Conservation (phyloP, 441 rosid genomes). For the Sinapis alba region DNA sequence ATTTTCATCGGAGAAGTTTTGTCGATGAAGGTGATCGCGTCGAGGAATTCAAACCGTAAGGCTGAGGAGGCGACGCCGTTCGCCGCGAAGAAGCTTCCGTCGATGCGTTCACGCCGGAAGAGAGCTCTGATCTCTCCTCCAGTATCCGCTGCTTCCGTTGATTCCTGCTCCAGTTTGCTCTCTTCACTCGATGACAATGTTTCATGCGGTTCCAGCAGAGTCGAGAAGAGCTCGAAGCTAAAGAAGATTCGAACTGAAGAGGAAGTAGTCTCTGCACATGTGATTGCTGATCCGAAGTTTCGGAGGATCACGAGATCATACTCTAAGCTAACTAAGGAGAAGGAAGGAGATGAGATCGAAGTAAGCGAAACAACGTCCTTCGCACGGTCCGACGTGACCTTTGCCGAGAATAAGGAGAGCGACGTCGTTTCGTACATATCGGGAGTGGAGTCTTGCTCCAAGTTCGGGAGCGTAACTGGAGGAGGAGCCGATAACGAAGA, state of each 20-base stretch:
- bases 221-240: slow-evolving; percentile 35
- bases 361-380: slow-evolving; percentile 53
- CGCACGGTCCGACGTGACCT: slow-evolving; percentile 49
- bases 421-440: slow-evolving; percentile 52
- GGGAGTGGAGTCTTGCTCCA: slow-evolving; percentile 51
- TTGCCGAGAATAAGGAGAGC: slow-evolving; percentile 41
- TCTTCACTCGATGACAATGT: slow-evolving; percentile 46
- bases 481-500: slow-evolving; percentile 41
- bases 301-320: slow-evolving; percentile 65
- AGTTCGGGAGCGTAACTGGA: slow-evolving; percentile 31
- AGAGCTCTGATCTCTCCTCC: slow-evolving; percentile 55
- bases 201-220: slow-evolving; percentile 54
- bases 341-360: slow-evolving; percentile 42
- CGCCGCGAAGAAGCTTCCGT: slow-evolving; percentile 61
- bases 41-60: slow-evolving; percentile 31
- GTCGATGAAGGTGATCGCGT: slow-evolving; percentile 39
- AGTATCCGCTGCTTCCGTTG: slow-evolving; percentile 41
- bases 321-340: slow-evolving; percentile 42
- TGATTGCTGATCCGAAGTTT: slow-evolving; percentile 34
- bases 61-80: slow-evolving; percentile 32
- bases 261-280: slow-evolving; percentile 32
- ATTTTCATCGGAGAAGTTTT: slow-evolving; percentile 11
- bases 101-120: slow-evolving; percentile 52
- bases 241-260: slow-evolving; percentile 36
- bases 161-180: slow-evolving; percentile 42